Evolutionary conservation across 176 grass and related monocot genomes (phyloP).

Genomic region (Oryza rufipogon): DNA sequence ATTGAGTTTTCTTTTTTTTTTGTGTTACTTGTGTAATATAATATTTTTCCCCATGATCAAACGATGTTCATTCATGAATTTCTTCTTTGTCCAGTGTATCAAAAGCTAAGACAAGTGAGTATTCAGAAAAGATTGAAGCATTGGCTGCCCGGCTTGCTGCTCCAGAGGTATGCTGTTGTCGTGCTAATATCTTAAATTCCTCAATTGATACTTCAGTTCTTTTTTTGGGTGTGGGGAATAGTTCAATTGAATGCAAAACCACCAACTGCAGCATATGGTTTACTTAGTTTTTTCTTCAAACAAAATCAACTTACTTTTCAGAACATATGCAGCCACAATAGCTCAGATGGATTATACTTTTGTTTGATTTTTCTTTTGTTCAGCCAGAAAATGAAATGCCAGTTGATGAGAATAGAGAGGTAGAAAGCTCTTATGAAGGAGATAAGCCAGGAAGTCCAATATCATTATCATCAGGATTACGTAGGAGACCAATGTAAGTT

Average conservation of each 20-base stretch:
- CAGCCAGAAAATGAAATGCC: slow-evolving; percentile 63
- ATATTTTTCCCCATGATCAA: neutral
- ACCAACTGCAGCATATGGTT: neutral
- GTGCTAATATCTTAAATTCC: slow-evolving; percentile 4
- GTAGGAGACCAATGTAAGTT: slow-evolving; percentile 69
- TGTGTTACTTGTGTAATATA: neutral
- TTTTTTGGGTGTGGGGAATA: too few species aligned
- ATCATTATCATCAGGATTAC: slow-evolving; percentile 63
- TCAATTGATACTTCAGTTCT: neutral
- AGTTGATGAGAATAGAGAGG: slow-evolving; percentile 55
- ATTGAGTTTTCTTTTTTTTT: neutral
- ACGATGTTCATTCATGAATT: slow-evolving; percentile 24
- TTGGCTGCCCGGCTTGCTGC: slow-evolving; percentile 66
- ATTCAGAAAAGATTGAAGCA: slow-evolving; percentile 92
- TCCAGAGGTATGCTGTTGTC: slow-evolving; percentile 41
- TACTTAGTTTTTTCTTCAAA: neutral
- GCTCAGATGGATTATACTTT: neutral
- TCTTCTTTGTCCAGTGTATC: slow-evolving; percentile 54
- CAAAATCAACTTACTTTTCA: neutral
- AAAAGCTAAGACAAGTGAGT: slow-evolving; percentile 90
- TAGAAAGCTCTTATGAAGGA: slow-evolving; percentile 47
- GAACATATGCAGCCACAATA: neutral
- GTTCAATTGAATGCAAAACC: neutral
- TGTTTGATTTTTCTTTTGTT: slow-evolving; percentile 17
- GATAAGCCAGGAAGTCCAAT: slow-evolving; percentile 50